Base-by-base conservation (phyloP, 225 moss, liverwort and hornwort species). In the Asterella californica region DNA sequence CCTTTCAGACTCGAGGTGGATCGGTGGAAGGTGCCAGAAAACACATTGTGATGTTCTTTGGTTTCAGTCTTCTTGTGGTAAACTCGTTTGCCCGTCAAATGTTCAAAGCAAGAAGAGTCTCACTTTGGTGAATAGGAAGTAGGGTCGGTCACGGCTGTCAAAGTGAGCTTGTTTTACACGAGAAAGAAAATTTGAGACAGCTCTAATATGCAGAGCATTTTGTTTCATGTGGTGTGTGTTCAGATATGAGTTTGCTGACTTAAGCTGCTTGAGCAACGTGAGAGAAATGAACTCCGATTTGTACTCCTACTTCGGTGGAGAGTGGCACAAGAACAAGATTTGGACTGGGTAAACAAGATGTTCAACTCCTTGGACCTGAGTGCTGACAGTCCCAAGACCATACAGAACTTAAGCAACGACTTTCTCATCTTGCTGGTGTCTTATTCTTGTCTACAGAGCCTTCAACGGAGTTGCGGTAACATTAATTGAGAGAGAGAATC, bases 301-400 rank as follows among this genome's bases (percentile, higher is more conserved):
- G 75, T 89, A 85, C 64, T 88, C 89, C 25, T 85, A 85, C 76
- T 92, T 90, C 78, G 86, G 78, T 81, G 88, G 83, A 77, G 53
- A 86, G 52, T 87, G 85, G 88, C 86, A 92, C 82, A 88, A 87
- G 75, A 92, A 92, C 76, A 90, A 84, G 82, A 85, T 92, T 67
- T 92, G 89, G 89, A 92, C 84, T 74, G 92, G 92, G 90, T 92
- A 85, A 81, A 74, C 10, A 33, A 54, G 33, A 55, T 29, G 17
- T 55, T 33, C 75, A 54, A 7, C 2, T 71, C 24, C 46, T 48
- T 19, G 10, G 34, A 12, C 19, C 45, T 46, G 9, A 1, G 0
- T 25, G 7, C 47, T 47, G 47, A 71, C 46, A 42, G 24, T 1
- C 9, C 24, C 24, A 42, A 24, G 0, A 24, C 45, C 22, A 45